Evolutionary conservation across 2,329 filamentous ascomycete species (phyloP).

Genomic region (Rhexocercosporidium sp.): DNA sequence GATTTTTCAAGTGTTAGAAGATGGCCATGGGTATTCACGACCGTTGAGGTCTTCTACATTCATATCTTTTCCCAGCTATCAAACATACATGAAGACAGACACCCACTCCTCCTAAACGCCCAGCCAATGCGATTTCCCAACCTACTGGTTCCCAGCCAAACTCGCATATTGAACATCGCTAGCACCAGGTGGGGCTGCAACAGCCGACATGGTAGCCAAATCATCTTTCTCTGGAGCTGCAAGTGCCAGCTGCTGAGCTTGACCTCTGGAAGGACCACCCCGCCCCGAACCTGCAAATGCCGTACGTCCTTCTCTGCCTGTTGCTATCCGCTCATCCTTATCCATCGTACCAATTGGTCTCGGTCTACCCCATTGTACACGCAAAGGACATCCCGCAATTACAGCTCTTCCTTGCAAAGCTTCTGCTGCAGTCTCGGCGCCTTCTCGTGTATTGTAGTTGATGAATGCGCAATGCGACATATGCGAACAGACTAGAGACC

Average conservation of each 20-base stretch:
- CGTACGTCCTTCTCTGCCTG: slow-evolving; percentile 77
- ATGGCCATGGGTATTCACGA: background rate
- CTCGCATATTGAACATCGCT: slow-evolving; percentile 85
- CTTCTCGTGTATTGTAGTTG: slow-evolving; percentile 86
- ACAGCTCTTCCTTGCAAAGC: slow-evolving; percentile 87
- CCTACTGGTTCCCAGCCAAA: slow-evolving; percentile 74
- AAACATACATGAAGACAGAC: background rate
- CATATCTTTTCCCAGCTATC: background rate
- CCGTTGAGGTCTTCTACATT: background rate
- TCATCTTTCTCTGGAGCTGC: slow-evolving; percentile 37
- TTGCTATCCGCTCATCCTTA: slow-evolving; percentile 79
- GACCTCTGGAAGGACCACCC: slow-evolving; percentile 44
- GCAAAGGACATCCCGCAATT: slow-evolving; percentile 86
- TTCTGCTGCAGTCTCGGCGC: slow-evolving; percentile 83
- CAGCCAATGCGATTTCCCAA: background rate
- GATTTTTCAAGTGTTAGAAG: no score
- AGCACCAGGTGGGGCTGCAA: slow-evolving; percentile 80
- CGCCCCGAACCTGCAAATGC: slow-evolving; percentile 54
- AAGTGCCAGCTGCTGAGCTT: slow-evolving; percentile 34
- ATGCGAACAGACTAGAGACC: slow-evolving; percentile 93
- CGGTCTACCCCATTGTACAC: slow-evolving; percentile 91
- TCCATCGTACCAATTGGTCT: slow-evolving; percentile 92
- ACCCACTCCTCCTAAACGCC: slow-evolving; percentile 3
- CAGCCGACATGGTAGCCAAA: slow-evolving; percentile 45
- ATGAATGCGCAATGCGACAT: slow-evolving; percentile 97